phyloP scores from a whole-genome alignment of 148 eudicot genomes.

The Rhododendron vialii region DNA sequence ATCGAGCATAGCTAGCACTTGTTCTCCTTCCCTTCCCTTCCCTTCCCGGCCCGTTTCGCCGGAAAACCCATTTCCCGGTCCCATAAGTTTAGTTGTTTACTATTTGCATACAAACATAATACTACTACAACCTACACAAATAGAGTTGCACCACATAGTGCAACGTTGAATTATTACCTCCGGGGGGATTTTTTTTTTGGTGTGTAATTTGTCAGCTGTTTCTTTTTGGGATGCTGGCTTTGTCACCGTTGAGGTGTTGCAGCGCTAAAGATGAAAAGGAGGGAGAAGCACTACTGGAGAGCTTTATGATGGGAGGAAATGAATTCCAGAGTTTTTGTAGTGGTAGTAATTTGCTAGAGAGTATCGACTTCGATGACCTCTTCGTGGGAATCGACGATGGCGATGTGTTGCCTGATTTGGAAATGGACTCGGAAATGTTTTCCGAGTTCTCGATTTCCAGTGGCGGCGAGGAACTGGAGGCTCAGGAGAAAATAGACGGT shows the following conservation, averaged over 20 bases:
- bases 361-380: constrained; percentile 54
- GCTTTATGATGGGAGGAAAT: constrained; percentile 16
- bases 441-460: constrained; percentile 36
- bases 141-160: neutral
- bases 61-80: neutral
- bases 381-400: constrained; percentile 33
- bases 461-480: constrained; percentile 35
- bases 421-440: constrained; percentile 46
- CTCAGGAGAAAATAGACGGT: constrained; percentile 9
- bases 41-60: neutral
- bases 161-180: neutral
- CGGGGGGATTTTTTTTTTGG: neutral
- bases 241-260: constrained; percentile 27
- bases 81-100: neutral
- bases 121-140: neutral
- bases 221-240: constrained; percentile 34
- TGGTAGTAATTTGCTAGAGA: constrained; percentile 35
- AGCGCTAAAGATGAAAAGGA: constrained; percentile 28
- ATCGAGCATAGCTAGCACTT: too few relatives aligned
- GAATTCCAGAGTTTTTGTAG: constrained; percentile 36
- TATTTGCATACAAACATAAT: neutral
- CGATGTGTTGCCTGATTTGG: constrained; percentile 37
- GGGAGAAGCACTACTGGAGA: constrained; percentile 16
- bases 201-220: neutral
- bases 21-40: neutral